phyloP scores from a whole-genome alignment of 805 yeast species.

The Starmera dryadoides region DNA sequence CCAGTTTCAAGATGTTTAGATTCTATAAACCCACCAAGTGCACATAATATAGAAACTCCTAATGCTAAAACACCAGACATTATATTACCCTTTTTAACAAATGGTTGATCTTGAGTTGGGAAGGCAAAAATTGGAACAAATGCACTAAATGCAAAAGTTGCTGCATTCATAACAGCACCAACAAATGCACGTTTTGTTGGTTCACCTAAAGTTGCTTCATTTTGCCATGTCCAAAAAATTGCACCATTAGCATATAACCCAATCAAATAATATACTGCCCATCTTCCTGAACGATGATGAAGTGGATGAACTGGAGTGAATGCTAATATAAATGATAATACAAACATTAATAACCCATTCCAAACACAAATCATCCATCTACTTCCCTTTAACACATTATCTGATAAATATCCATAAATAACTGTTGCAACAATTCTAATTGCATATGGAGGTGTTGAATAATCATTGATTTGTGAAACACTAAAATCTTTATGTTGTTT shows the following conservation, averaged over 20 bases:
- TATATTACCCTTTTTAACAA: constrained; percentile 6
- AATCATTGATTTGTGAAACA: constrained; percentile 6
- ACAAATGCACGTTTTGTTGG: constrained; percentile 9
- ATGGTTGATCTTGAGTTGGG: constrained; percentile 6
- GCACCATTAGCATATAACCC: constrained; percentile 6
- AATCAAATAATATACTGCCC: constrained; percentile 5
- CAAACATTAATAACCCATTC: constrained; percentile 3
- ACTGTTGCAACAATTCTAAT: constrained; percentile 3
- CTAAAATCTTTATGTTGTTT: not conserved
- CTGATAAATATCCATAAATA: constrained; percentile 6
- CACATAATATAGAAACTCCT: constrained; percentile 1
- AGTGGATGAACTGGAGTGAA: constrained; percentile 6
- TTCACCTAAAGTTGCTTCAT: constrained; percentile 7
- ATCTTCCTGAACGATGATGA: constrained; percentile 3
- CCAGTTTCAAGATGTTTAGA: not conserved
- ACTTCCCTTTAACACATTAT: constrained; percentile 7
- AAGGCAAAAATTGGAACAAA: constrained; percentile 4
- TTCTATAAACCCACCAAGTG: constrained; percentile 1
- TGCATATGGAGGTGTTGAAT: constrained; percentile 2
- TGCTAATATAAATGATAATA: not conserved
- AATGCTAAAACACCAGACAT: constrained; percentile 7
- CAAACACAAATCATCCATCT: constrained; percentile 4
- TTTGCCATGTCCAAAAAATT: constrained; percentile 7
- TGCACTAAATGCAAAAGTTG: constrained; percentile 4
- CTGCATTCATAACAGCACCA: constrained; percentile 8